Percentiles rank a stretch among this genome's conserved stretches.
These are phyloP conservation scores for Colletotrichum trifolii DNA, from an alignment of 2,329 filamentous ascomycete genomes.

Conservation along the genomic window DNA sequence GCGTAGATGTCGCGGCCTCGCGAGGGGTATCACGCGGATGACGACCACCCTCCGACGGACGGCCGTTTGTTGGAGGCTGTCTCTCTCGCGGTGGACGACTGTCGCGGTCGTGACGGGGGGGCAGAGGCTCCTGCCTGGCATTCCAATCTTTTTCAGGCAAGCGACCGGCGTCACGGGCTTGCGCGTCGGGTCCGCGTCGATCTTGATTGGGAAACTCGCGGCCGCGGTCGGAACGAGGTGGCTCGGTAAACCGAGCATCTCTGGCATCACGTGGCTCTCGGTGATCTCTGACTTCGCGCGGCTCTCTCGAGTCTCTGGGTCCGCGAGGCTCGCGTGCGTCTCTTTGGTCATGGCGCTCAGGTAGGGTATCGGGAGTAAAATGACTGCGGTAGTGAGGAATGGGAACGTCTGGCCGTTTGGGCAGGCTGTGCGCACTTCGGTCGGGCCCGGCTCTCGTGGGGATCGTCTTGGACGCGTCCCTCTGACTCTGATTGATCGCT, in stretches of 20 bases:
- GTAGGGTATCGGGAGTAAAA: conserved; percentile 44
- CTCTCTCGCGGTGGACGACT: conserved; percentile 47
- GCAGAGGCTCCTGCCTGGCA: conserved; percentile 42
- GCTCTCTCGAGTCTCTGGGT: conserved; percentile 42
- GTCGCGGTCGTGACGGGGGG: conserved; percentile 55
- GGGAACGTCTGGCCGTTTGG: conserved; percentile 69
- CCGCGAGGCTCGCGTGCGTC: conserved; percentile 47
- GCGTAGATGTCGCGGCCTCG: conserved; percentile 39
- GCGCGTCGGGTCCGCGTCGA: conserved; percentile 53
- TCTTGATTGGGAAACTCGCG: conserved; percentile 55
- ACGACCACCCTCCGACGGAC: conserved; percentile 41
- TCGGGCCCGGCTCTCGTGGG: conserved; percentile 41
- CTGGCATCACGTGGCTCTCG: conserved; percentile 48
- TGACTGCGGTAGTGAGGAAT: conserved; percentile 62
- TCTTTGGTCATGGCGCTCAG: conserved; percentile 41
- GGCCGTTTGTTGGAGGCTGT: conserved; percentile 40
- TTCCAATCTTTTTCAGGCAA: conserved; percentile 53
- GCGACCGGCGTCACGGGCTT: conserved; percentile 49
- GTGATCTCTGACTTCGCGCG: conserved; percentile 39
- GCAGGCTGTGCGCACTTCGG: conserved; percentile 50
- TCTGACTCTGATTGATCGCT: conserved; percentile 37
- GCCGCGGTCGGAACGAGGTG: conserved; percentile 52
- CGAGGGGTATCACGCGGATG: conserved; percentile 43
- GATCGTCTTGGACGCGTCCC: conserved; percentile 48
- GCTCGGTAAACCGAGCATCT: conserved; percentile 53